Percentiles rank a stretch among this genome's conserved stretches.
Conservation (phyloP, 1,284 basidiomycete genomes). For the Mrakiaceae sp. region DNA sequence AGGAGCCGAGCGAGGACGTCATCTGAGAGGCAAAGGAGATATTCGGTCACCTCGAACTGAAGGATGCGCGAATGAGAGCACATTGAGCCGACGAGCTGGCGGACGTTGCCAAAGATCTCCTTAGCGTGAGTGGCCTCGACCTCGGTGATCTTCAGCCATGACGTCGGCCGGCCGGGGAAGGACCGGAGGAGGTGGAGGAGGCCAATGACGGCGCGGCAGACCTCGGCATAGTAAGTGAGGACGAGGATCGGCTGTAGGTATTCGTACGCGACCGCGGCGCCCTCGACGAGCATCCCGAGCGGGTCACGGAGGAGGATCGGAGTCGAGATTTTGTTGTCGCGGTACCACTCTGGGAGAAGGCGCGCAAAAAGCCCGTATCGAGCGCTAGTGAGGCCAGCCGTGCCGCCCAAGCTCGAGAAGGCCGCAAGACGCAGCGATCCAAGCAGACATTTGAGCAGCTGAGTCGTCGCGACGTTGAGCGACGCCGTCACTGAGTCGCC, state of each 20-base stretch:
- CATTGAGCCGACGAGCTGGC: conserved; percentile 31
- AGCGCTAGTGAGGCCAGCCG: conserved; percentile 46
- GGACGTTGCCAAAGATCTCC: conserved; percentile 61
- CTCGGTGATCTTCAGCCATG: conserved; percentile 50
- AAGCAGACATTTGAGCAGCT: conserved; percentile 64
- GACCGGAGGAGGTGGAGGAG: conserved; percentile 53
- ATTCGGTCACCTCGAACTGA: conserved; percentile 20
- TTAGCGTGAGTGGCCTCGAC: conserved; percentile 62
- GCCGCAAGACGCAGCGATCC: conserved; percentile 57
- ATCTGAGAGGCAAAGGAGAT: conserved; percentile 28
- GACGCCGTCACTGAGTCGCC: conserved; percentile 53
- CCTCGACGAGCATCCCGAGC: conserved; percentile 73
- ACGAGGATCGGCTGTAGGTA: conserved; percentile 73
- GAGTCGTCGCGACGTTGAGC: conserved; percentile 62
- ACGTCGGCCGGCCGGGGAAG: conserved; percentile 38
- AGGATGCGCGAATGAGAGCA: conserved; percentile 21
- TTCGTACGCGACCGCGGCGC: conserved; percentile 75
- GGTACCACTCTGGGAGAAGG: conserved; percentile 72
- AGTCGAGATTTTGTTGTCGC: conserved; percentile 60
- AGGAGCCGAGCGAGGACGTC: conserved; percentile 62
- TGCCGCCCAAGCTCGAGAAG: conserved; percentile 48
- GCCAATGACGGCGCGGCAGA: conserved; percentile 72
- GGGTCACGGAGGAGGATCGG: conserved; percentile 78
- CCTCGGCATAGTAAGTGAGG: conserved; percentile 75
- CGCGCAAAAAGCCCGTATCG: conserved; percentile 78